Percentiles rank a stretch among this genome's conserved stretches.
Conservation (phyloP, 78 protist species). For the Cavenderia fasciculata region DNA sequence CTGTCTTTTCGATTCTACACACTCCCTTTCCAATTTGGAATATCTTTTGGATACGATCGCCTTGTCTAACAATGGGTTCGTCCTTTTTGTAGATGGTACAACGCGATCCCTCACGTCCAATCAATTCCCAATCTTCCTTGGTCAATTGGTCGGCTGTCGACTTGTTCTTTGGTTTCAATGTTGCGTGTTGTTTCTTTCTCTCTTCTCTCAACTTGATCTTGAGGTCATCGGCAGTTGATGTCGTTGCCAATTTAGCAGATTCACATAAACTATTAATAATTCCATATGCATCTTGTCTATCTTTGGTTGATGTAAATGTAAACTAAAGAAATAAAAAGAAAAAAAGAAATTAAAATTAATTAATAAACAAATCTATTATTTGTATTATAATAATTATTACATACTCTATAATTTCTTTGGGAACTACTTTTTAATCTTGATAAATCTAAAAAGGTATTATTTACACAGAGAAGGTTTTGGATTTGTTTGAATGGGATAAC, state of each 20-base stretch:
- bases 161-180: slow-evolving; percentile 34
- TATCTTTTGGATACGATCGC: slow-evolving; percentile 75
- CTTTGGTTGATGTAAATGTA: slow-evolving; percentile 37
- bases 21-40: slow-evolving; percentile 83
- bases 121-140: slow-evolving; percentile 76
- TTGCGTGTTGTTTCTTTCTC: slow-evolving; percentile 38
- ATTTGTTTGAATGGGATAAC: slow-evolving; percentile 57
- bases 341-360: no score
- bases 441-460: slow-evolving; percentile 42
- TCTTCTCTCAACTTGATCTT: slow-evolving; percentile 37
- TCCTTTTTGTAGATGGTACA: slow-evolving; percentile 43
- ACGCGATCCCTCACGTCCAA: slow-evolving; percentile 65
- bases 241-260: slow-evolving; percentile 20
- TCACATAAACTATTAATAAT: slow-evolving; percentile 49
- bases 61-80: slow-evolving; percentile 65
- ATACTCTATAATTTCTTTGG: background rate
- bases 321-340: no score
- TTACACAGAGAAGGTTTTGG: slow-evolving; percentile 14
- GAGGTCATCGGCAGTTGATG: slow-evolving; percentile 28
- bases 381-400: background rate
- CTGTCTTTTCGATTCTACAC: slow-evolving; percentile 68
- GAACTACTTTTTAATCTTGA: no score
- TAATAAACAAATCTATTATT: no score
- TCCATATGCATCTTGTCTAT: slow-evolving; percentile 55
- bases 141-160: slow-evolving; percentile 55